phyloP scores from a whole-genome alignment of 2,329 filamentous ascomycete genomes.

The Thielaviopsis populi region DNA sequence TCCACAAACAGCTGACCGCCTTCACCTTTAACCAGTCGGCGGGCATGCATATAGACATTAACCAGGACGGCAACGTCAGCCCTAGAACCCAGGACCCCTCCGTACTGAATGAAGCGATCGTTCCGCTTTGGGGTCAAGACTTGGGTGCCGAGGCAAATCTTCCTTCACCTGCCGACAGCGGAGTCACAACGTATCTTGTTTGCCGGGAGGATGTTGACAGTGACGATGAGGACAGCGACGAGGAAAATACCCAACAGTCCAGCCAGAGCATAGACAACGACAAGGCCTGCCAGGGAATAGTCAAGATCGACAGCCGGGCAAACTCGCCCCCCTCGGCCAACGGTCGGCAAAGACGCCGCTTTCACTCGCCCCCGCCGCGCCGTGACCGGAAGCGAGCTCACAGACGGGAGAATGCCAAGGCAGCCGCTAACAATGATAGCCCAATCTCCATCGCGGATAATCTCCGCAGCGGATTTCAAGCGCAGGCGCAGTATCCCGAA shows the following conservation, averaged over 20 bases:
- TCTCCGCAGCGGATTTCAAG: not conserved
- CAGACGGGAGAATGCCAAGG: not conserved
- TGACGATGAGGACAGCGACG: not conserved
- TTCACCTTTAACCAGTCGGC: conserved; percentile 1
- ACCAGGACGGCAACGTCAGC: not conserved
- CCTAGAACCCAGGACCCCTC: not conserved
- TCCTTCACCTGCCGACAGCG: not conserved
- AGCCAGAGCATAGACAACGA: not conserved
- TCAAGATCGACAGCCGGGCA: not conserved
- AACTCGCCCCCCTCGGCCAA: not conserved
- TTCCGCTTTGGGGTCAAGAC: not conserved
- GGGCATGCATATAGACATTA: not conserved
- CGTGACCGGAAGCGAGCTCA: not conserved
- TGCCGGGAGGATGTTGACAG: not conserved
- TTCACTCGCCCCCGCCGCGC: not conserved
- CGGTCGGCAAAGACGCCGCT: not conserved
- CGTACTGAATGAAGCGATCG: not conserved
- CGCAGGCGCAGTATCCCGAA: not conserved
- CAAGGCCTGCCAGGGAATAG: not conserved
- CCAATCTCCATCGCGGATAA: not conserved
- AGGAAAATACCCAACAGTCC: not conserved
- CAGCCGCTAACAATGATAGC: not conserved
- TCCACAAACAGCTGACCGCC: not conserved
- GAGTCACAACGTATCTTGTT: not conserved
- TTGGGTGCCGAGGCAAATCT: not conserved